Conservation (phyloP, 352 stramenopile species). For the Thraustotheca clavata region DNA sequence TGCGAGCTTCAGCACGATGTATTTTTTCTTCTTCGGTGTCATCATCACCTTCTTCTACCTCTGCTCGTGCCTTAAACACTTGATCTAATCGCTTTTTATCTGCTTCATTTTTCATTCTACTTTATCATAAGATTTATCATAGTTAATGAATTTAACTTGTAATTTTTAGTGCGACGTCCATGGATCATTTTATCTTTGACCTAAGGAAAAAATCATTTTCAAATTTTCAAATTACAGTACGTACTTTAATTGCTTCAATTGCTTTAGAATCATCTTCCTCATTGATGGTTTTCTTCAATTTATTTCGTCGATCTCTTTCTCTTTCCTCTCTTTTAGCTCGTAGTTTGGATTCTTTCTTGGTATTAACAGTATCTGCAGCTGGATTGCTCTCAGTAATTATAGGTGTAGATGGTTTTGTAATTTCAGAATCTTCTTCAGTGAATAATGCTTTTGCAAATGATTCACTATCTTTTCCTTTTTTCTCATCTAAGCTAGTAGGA, state of each 20-base stretch:
- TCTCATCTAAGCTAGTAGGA: neutral
- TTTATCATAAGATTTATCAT: neutral
- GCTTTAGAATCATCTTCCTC: neutral
- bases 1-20: conserved; percentile 44
- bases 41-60: conserved; percentile 19
- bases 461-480: conserved; percentile 83
- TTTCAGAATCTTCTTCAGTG: conserved; percentile 14
- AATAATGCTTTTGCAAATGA: conserved; percentile 91
- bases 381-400: neutral
- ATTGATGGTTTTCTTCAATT: neutral
- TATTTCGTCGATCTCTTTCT: conserved; percentile 24
- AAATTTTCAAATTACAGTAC: no score
- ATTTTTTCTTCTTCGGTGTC: conserved; percentile 28
- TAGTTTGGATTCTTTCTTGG: conserved; percentile 29
- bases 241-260: neutral
- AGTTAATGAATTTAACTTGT: neutral
- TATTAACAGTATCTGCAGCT: neutral
- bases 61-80: conserved; percentile 6
- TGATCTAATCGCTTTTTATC: neutral
- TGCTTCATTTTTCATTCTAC: conserved; percentile 11
- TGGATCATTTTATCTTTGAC: conserved; percentile 16
- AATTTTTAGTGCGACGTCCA: neutral
- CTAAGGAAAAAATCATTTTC: neutral
- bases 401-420: neutral
- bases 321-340: conserved; percentile 56